These are phyloP conservation scores for Ogataea paraovalis DNA, from an alignment of 805 yeast species.

Conservation along the genomic window DNA sequence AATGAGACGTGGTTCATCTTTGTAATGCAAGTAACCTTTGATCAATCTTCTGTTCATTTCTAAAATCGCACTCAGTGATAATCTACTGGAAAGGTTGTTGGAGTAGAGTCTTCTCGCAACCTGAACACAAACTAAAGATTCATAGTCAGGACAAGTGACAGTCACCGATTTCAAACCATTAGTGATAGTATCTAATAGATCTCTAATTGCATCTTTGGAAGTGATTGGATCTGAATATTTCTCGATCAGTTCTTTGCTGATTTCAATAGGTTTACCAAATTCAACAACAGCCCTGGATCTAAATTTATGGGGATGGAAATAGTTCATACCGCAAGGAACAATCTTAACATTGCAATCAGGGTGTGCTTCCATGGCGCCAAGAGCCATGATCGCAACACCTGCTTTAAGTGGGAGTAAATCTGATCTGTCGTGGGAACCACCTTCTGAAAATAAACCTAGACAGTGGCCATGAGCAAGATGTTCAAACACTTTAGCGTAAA, in stretches of 20 bases:
- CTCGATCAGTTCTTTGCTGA: constrained; percentile 55
- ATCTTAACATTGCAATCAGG: constrained; percentile 76
- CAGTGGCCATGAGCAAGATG: constrained; percentile 79
- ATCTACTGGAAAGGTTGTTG: constrained; percentile 60
- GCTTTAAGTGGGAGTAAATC: constrained; percentile 90
- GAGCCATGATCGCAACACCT: constrained; percentile 97
- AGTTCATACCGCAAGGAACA: constrained; percentile 97
- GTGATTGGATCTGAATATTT: constrained; percentile 57
- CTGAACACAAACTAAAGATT: constrained; percentile 82
- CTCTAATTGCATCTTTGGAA: constrained; percentile 69
- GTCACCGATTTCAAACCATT: constrained; percentile 80
- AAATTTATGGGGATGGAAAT: constrained; percentile 93
- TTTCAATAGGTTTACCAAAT: constrained; percentile 83
- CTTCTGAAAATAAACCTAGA: constrained; percentile 95
- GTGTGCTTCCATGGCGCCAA: constrained; percentile 83
- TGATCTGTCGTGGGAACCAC: constrained; percentile 96
- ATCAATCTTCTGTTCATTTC: constrained; percentile 89
- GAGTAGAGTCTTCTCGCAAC: constrained; percentile 89
- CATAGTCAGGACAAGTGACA: constrained; percentile 84
- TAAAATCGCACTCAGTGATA: constrained; percentile 79
- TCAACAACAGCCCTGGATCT: constrained; percentile 94
- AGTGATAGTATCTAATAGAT: constrained; percentile 64
- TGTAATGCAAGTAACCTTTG: constrained; percentile 71
- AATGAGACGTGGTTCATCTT: constrained; percentile 64
- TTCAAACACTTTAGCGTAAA: constrained; percentile 79